Evolutionary conservation across 257 asterid genomes (phyloP).

Genomic region (Salvia hispanica): DNA sequence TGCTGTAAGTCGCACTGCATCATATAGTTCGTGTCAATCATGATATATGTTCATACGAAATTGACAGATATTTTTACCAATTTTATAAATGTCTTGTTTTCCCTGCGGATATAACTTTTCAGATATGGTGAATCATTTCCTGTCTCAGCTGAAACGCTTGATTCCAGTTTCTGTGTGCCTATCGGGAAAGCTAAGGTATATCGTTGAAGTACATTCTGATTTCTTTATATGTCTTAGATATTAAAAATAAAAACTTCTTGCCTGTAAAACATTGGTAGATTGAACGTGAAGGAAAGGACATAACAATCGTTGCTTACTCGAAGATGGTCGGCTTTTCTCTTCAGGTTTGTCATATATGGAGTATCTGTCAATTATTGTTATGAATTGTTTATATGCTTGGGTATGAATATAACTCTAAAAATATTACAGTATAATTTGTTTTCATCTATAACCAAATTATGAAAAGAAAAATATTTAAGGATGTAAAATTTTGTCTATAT

Average conservation of each 20-base stretch:
- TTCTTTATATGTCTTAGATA: slow-evolving; percentile 14
- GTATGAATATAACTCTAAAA: not conserved
- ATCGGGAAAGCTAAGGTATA: slow-evolving; percentile 92
- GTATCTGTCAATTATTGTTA: slow-evolving; percentile 27
- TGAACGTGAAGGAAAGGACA: slow-evolving; percentile 80
- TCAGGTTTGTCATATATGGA: slow-evolving; percentile 58
- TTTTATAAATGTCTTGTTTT: slow-evolving; percentile 13
- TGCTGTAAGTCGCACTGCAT: slow-evolving; percentile 54
- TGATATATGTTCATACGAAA: slow-evolving; percentile 21
- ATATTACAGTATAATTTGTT: too few species aligned
- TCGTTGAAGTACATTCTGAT: not conserved
- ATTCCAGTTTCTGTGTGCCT: slow-evolving; percentile 79
- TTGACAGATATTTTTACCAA: slow-evolving; percentile 8
- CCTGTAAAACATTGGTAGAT: slow-evolving; percentile 46
- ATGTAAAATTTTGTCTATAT: not conserved
- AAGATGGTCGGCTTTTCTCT: slow-evolving; percentile 92
- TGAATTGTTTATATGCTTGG: slow-evolving; percentile 20
- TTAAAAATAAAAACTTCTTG: slow-evolving; percentile 25
- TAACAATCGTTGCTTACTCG: slow-evolving; percentile 79
- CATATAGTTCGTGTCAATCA: slow-evolving; percentile 7
- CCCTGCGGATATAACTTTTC: slow-evolving; percentile 22
- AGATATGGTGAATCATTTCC: slow-evolving; percentile 92
- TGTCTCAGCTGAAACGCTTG: slow-evolving; percentile 74
- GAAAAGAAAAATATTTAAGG: too few species aligned
- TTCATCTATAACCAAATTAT: too few species aligned